Evolutionary conservation across 441 rosid genomes (phyloP), one percentile per base, ranked within the genome.

Genomic region (Populus tomentosa): DNA sequence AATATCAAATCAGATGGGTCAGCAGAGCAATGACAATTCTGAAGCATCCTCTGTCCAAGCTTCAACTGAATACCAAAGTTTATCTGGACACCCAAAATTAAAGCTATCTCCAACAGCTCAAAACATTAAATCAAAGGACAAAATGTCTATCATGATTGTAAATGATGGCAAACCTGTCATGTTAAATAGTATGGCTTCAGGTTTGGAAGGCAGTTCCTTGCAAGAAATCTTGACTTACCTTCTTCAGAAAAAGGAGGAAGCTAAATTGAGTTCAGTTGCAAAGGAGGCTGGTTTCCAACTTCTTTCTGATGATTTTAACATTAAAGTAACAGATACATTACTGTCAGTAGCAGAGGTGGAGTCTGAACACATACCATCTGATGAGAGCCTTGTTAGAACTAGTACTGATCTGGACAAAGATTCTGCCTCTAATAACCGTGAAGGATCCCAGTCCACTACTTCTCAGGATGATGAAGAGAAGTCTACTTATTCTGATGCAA

Each of bases 231-330:
- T 96, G 83, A 79, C 75, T 63, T 78, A 87, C 73, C 81, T 96
- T 83, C 80, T 94, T 83, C 90, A 91, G 78, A 85, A 89, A 78
- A 91, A 87, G 82, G 85, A 89, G 76, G 93, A 85, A 80, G 80
- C 77, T 46, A 90, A 89, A 78, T 82, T 96, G 77, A 90, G 94
- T 83, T 86, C 88, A 71, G 84, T 94, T 63, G 99, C 98, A 65
- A 94, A 94, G 86, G 92, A 90, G 80, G 87, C 77, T 72, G 99
- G 99, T 75, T 92, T 96, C 86, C 92, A 87, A 77, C 94, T 96
- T 71, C 82, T 96, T 77, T 92, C 98, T 7, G 89, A 91, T 81
- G 98, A 94, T 85, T 28, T 89, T 63, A 84, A 87, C 79, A 77
- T 92, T 75, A 87, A 90, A 85, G 35, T 84, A 70, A 70, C 82